These are phyloP conservation scores for Letharia lupina DNA, from an alignment of 495 filamentous ascomycete species.

Conservation along the genomic window DNA sequence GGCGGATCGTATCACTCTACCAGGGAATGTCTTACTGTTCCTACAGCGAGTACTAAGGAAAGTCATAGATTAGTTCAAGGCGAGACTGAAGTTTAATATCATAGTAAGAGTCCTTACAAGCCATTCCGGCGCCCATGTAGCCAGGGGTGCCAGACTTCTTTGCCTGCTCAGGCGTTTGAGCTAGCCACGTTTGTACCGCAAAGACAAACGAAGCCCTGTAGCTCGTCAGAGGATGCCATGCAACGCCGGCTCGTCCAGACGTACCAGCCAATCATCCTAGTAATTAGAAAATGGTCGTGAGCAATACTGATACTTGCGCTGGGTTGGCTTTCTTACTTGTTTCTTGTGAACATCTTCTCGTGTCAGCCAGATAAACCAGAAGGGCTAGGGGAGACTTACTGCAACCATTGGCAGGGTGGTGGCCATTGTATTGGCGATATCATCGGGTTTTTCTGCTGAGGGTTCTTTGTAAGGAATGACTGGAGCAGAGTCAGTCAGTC, in stretches of 20 bases:
- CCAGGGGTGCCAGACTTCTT: constrained; percentile 61
- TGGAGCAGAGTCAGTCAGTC: constrained; percentile 26
- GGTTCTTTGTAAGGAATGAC: constrained; percentile 58
- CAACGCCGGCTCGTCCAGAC: constrained; percentile 25
- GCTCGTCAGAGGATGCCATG: neutral
- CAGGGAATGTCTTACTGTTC: constrained; percentile 45
- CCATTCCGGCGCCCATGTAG: constrained; percentile 79
- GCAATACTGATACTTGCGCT: neutral
- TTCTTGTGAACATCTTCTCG: constrained; percentile 73
- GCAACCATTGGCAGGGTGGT: constrained; percentile 90
- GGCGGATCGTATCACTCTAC: neutral
- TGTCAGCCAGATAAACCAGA: constrained; percentile 2
- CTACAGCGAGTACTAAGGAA: constrained; percentile 62
- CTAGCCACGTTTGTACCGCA: constrained; percentile 76
- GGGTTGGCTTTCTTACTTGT: constrained; percentile 50
- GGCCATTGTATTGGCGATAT: constrained; percentile 38
- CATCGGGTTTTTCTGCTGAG: constrained; percentile 42
- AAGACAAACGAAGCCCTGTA: constrained; percentile 74
- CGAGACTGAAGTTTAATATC: neutral
- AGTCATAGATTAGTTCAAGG: constrained; percentile 12
- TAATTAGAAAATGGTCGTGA: neutral
- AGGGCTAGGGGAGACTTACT: constrained; percentile 37
- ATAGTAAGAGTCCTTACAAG: constrained; percentile 47
- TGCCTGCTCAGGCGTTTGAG: constrained; percentile 69
- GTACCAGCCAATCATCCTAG: constrained; percentile 72